Evolutionary conservation across 1,284 basidiomycete species (phyloP).

Genomic region (Ceratobasidium sp.): DNA sequence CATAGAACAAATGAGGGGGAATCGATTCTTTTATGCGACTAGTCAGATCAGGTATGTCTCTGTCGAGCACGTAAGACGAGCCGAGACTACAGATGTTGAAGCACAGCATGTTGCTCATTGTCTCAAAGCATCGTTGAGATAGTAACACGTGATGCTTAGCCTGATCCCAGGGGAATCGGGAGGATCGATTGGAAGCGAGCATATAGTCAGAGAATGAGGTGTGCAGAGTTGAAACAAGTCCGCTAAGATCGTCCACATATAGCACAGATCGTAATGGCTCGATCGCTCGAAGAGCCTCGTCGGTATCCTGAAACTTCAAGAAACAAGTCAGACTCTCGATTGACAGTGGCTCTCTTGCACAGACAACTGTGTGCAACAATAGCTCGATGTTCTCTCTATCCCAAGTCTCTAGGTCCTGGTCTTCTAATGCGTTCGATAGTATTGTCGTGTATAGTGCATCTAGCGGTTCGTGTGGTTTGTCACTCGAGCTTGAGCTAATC

Average conservation of each 20-base stretch:
- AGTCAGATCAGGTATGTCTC: no score
- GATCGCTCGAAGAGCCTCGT: neutral
- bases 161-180: neutral
- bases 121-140: neutral
- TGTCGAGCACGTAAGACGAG: no score
- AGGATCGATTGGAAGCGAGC: neutral
- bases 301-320: neutral
- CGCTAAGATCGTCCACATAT: neutral
- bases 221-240: slow-evolving; percentile 4
- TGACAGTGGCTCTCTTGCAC: slow-evolving; percentile 18
- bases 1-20: no score
- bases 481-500: neutral
- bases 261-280: slow-evolving; percentile 1
- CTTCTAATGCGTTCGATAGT: neutral
- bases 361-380: neutral
- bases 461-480: neutral
- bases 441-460: slow-evolving; percentile 8
- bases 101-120: no score
- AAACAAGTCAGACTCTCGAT: neutral
- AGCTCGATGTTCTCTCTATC: neutral
- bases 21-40: no score
- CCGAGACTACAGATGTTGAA: no score
- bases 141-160: neutral
- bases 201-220: slow-evolving; percentile 9
- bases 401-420: neutral